Percentiles rank a stretch among this genome's conserved stretches.
These are phyloP conservation scores for Aspergillus cristatus DNA, from an alignment of 495 filamentous ascomycete species.

Conservation along the genomic window DNA sequence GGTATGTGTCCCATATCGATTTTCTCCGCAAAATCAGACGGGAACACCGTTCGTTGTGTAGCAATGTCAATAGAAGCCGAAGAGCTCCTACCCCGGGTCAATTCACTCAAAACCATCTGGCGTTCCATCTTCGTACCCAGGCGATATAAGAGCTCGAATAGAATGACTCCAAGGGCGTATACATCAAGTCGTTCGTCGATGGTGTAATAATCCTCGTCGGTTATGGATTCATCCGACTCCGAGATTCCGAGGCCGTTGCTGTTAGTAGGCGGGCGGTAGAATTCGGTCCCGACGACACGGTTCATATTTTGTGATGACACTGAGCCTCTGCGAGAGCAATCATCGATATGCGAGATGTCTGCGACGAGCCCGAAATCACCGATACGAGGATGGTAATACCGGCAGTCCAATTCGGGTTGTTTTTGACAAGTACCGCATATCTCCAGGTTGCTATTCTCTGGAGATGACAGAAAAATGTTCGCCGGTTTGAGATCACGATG, in stretches of 20 bases:
- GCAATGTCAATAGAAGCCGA: not conserved
- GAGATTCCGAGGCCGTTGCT: not conserved
- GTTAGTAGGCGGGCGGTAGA: slow-evolving; percentile 32
- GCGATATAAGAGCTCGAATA: slow-evolving; percentile 44
- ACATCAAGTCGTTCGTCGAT: slow-evolving; percentile 46
- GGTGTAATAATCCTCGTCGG: slow-evolving; percentile 11
- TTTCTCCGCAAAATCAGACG: slow-evolving; percentile 29
- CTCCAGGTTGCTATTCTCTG: slow-evolving; percentile 16
- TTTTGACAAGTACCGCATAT: slow-evolving; percentile 25
- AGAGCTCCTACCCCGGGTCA: slow-evolving; percentile 26
- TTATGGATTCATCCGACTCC: slow-evolving; percentile 7
- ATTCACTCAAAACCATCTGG: slow-evolving; percentile 34
- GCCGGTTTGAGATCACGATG: slow-evolving; percentile 68
- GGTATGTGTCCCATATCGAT: slow-evolving; percentile 23
- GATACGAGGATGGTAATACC: slow-evolving; percentile 41
- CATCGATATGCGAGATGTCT: slow-evolving; percentile 38
- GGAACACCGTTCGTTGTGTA: slow-evolving; percentile 15
- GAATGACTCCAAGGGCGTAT: slow-evolving; percentile 45
- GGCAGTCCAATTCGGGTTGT: slow-evolving; percentile 9
- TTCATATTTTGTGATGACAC: slow-evolving; percentile 16
- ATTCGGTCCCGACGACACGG: slow-evolving; percentile 37
- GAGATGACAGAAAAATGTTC: slow-evolving; percentile 51
- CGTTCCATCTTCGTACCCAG: slow-evolving; percentile 47
- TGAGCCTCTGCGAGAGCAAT: slow-evolving; percentile 8
- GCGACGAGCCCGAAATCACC: slow-evolving; percentile 48